These are phyloP conservation scores for Boletus eberwhitei DNA, from an alignment of 768 basidiomycete genomes.

Conservation along the genomic window DNA sequence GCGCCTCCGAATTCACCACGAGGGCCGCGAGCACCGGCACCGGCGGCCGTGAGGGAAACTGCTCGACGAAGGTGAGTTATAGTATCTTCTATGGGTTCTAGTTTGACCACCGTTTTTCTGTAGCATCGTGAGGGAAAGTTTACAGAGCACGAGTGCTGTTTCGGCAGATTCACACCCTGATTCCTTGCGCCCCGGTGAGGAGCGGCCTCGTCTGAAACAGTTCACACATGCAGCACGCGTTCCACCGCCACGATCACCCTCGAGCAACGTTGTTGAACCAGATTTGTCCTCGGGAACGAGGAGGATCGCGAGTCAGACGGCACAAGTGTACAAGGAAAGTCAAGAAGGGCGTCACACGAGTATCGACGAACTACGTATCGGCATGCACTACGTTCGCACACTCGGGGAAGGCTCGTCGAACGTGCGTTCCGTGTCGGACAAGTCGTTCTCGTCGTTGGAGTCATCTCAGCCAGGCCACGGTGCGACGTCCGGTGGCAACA, in stretches of 20 bases:
- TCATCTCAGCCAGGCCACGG: slow-evolving; percentile 47
- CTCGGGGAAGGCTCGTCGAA: slow-evolving; percentile 51
- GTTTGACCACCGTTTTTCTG: slow-evolving; percentile 27
- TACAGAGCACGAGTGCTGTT: slow-evolving; percentile 40
- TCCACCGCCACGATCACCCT: slow-evolving; percentile 53
- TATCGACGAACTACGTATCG: slow-evolving; percentile 64
- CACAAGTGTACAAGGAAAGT: slow-evolving; percentile 49
- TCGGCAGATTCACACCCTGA: slow-evolving; percentile 36
- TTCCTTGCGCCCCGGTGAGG: slow-evolving; percentile 25
- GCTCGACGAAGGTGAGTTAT: slow-evolving; percentile 23
- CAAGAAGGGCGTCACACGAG: slow-evolving; percentile 37
- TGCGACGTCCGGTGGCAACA: slow-evolving; percentile 23
- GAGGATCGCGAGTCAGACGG: slow-evolving; percentile 62
- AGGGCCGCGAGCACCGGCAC: slow-evolving; percentile 29
- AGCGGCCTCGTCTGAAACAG: slow-evolving; percentile 63
- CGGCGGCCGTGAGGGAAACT: slow-evolving; percentile 22
- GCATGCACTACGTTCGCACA: slow-evolving; percentile 67
- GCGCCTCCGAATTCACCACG: slow-evolving; percentile 51
- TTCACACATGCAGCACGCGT: slow-evolving; percentile 68
- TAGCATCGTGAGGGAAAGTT: slow-evolving; percentile 51
- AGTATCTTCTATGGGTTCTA: background rate
- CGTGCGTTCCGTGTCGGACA: slow-evolving; percentile 34
- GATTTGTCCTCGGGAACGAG: slow-evolving; percentile 28
- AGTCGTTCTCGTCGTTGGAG: slow-evolving; percentile 61
- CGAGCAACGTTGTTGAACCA: slow-evolving; percentile 16